phyloP scores from a whole-genome alignment of 768 basidiomycete genomes.

The Trametes elegans region DNA sequence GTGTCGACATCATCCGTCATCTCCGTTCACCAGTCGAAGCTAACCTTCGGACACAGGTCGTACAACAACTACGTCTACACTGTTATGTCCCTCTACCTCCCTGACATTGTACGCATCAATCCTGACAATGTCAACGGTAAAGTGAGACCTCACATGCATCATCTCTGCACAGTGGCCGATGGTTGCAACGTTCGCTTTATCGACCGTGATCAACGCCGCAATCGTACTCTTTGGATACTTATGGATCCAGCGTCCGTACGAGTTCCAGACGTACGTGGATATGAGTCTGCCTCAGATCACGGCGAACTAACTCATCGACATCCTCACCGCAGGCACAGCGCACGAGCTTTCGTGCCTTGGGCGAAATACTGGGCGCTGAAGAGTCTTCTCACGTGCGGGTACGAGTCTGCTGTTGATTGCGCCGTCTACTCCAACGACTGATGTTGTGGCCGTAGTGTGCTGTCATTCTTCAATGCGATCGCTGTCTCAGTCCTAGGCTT shows the following conservation, averaged over 20 bases:
- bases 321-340: not conserved
- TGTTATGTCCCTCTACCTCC: not conserved
- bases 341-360: not conserved
- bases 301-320: not conserved
- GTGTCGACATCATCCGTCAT: not conserved
- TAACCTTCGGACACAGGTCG: too few relatives aligned
- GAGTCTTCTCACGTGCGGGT: conserved; percentile 11
- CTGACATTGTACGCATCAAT: not conserved
- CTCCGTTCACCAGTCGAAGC: too few relatives aligned
- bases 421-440: not conserved
- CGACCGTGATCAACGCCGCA: not conserved
- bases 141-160: too few relatives aligned
- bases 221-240: not conserved
- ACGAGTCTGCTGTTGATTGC: not conserved
- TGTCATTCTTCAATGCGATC: conserved; percentile 5
- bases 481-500: not conserved
- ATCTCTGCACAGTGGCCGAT: conserved; percentile 7
- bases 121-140: too few relatives aligned
- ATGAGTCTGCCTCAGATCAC: too few relatives aligned
- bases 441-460: not conserved
- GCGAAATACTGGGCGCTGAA: conserved; percentile 11
- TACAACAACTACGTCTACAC: not conserved
- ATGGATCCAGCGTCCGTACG: conserved; percentile 8
- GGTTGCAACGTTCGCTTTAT: not conserved
- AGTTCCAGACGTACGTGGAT: not conserved